Evolutionary conservation across 495 filamentous ascomycete genomes (phyloP).

Genomic region (Penicillium ucsense): DNA sequence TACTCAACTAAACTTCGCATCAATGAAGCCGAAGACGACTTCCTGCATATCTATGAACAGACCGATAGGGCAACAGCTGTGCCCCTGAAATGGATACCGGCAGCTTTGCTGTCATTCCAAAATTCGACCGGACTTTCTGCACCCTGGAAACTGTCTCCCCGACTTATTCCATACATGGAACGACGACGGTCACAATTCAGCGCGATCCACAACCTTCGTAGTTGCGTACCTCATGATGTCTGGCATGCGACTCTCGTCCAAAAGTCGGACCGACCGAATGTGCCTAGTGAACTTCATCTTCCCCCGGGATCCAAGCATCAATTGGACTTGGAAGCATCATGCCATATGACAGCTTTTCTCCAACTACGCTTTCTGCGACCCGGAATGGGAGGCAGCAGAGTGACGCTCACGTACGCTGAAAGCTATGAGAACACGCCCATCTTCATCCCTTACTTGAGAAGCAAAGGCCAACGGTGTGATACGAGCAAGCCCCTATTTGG

Average conservation of each 20-base stretch:
- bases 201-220: conserved; percentile 5
- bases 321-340: conserved; percentile 9
- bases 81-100: too few species aligned
- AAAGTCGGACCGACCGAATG: background rate
- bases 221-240: background rate
- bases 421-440: conserved; percentile 16
- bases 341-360: conserved; percentile 14
- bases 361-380: conserved; percentile 4
- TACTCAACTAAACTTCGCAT: too few species aligned
- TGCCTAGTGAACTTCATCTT: background rate
- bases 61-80: too few species aligned
- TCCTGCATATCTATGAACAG: too few species aligned
- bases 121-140: too few species aligned
- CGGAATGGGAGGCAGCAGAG: conserved; percentile 5
- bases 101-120: too few species aligned
- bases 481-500: conserved; percentile 10
- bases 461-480: conserved; percentile 10
- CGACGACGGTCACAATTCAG: conserved; percentile 7
- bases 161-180: conserved; percentile 12
- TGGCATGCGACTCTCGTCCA: conserved; percentile 1
- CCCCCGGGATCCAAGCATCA: conserved; percentile 3
- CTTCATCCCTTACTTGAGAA: conserved; percentile 10
- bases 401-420: conserved; percentile 13
- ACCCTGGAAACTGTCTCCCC: conserved; percentile 8
- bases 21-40: too few species aligned